Percentiles rank a stretch among this genome's conserved stretches.
Conservation (phyloP, 2,329 filamentous ascomycete genomes). For the Pseudogymnoascus pannorum region DNA sequence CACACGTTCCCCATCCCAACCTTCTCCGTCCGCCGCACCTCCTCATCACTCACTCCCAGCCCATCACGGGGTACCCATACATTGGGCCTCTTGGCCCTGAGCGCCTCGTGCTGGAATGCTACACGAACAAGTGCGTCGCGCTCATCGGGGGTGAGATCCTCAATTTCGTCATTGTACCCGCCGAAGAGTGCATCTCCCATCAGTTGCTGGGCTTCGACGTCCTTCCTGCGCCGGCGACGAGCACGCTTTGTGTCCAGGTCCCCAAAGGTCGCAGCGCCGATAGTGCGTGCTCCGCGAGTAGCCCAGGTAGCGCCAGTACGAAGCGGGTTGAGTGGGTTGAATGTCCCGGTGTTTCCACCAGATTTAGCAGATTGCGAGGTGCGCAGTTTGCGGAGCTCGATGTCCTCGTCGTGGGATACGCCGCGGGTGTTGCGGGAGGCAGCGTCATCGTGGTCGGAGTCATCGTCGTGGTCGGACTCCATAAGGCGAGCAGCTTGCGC, state of each 20-base stretch:
- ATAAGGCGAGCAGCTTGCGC: slow-evolving; percentile 67
- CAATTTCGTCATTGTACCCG: slow-evolving; percentile 68
- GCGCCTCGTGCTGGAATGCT: slow-evolving; percentile 81
- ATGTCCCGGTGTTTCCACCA: slow-evolving; percentile 21
- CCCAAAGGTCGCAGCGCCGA: not conserved
- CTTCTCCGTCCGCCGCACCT: slow-evolving; percentile 69
- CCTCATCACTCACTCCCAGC: slow-evolving; percentile 80
- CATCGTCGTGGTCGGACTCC: slow-evolving; percentile 46
- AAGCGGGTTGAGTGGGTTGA: slow-evolving; percentile 15
- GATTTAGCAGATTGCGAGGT: slow-evolving; percentile 10
- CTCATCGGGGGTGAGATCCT: slow-evolving; percentile 86
- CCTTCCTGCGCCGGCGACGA: slow-evolving; percentile 31
- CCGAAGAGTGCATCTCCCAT: slow-evolving; percentile 72
- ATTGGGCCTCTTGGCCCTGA: slow-evolving; percentile 73
- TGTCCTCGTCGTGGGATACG: slow-evolving; percentile 1
- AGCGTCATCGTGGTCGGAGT: not conserved
- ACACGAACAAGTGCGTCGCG: slow-evolving; percentile 75
- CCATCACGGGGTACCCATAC: slow-evolving; percentile 91
- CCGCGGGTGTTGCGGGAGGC: not conserved
- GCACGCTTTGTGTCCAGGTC: not conserved
- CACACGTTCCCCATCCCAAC: slow-evolving; percentile 51
- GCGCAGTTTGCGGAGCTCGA: slow-evolving; percentile 5
- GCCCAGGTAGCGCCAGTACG: not conserved
- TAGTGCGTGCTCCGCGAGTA: slow-evolving; percentile 17
- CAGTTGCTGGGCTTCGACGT: slow-evolving; percentile 66